Conservation (phyloP, 139 green algal species). For the Tetratostichococcus sp. region DNA sequence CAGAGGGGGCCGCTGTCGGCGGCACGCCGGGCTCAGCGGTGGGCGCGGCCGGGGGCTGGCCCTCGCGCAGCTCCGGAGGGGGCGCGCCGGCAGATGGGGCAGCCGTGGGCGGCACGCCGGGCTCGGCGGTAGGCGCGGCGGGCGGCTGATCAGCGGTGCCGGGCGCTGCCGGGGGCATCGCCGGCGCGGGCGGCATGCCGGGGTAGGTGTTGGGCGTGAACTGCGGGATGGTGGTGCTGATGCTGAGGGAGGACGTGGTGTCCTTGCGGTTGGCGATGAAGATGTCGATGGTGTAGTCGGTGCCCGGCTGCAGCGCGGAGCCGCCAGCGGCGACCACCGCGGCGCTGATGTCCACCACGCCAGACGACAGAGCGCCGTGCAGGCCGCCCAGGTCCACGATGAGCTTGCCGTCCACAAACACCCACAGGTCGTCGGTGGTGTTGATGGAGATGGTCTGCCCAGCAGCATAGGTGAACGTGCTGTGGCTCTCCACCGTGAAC, state of each 20-base stretch:
- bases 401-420: neutral
- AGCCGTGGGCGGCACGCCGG: neutral
- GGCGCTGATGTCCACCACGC: neutral
- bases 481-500: neutral
- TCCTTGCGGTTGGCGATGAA: slow-evolving; percentile 1
- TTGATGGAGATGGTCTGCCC: neutral
- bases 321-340: neutral
- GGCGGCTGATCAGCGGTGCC: no score
- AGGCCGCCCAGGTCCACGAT: slow-evolving; percentile 1
- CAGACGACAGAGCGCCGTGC: neutral
- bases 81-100: no score
- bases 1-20: neutral
- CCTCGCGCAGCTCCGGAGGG: no score
- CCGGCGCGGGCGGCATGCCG: neutral
- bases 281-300: neutral
- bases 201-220: neutral
- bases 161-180: no score
- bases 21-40: neutral
- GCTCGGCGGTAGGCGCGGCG: no score
- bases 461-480: neutral
- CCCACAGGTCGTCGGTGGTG: neutral
- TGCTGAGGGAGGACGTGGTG: neutral
- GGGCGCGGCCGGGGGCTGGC: no score
- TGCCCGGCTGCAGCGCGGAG: neutral
- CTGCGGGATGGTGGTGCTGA: neutral